Evolutionary conservation across 495 filamentous ascomycete species (phyloP).

Genomic region (Neurospora sp.): DNA sequence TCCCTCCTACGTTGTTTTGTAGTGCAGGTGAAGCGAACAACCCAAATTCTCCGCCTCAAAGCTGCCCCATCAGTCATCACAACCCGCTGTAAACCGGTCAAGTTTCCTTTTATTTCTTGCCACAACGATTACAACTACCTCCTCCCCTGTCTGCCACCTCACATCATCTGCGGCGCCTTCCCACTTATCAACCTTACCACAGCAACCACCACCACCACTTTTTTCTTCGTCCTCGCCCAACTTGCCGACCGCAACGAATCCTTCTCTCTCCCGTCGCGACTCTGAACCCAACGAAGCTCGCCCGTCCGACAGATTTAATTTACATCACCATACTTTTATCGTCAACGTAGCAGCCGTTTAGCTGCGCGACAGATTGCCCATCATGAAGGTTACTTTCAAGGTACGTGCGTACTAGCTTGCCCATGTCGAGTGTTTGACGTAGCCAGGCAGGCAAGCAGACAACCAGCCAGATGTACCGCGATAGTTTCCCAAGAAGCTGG

Average conservation of each 20-base stretch:
- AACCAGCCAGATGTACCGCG: neutral
- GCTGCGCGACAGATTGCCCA: conserved; percentile 26
- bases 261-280: neutral
- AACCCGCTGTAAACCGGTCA: neutral
- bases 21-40: neutral
- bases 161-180: neutral
- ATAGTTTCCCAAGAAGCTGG: neutral
- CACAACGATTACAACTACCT: neutral
- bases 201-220: conserved; percentile 1
- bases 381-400: conserved; percentile 44
- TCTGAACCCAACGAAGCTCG: neutral
- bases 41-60: conserved; percentile 10
- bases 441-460: neutral
- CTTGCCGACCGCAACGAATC: neutral
- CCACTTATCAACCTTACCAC: conserved; percentile 4
- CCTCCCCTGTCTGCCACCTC: neutral
- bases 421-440: neutral
- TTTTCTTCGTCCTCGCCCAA: neutral
- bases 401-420: conserved; percentile 19
- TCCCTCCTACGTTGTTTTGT: neutral
- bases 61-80: neutral
- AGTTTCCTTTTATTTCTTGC: neutral
- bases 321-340: neutral
- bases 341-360: conserved; percentile 12
- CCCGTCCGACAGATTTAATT: neutral